phyloP scores from a whole-genome alignment of 768 basidiomycete species.

The Leccinum uliginosum region DNA sequence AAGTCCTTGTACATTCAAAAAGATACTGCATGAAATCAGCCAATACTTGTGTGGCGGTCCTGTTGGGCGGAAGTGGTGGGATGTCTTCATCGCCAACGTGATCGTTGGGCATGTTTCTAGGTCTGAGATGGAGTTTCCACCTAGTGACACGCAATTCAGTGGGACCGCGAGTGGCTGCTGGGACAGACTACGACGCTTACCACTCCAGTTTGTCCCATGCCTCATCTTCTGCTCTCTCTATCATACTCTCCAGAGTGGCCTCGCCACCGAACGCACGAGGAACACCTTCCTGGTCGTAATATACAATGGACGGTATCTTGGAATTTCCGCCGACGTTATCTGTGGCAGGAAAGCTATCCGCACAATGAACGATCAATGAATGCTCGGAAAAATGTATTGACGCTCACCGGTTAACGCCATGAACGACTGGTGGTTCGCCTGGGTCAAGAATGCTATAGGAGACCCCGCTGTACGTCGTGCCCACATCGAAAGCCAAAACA shows the following conservation, averaged over 20 bases:
- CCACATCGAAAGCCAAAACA: slow-evolving; percentile 49
- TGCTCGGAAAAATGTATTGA: not conserved
- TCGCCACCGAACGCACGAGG: slow-evolving; percentile 44
- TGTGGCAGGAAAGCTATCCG: slow-evolving; percentile 43
- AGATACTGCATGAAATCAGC: slow-evolving; percentile 49
- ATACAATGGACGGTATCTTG: slow-evolving; percentile 48
- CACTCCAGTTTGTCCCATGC: slow-evolving; percentile 29
- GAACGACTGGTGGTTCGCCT: slow-evolving; percentile 23
- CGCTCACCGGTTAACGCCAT: slow-evolving; percentile 23
- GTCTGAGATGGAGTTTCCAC: slow-evolving; percentile 36
- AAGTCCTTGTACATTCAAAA: slow-evolving; percentile 37
- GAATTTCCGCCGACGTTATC: slow-evolving; percentile 43
- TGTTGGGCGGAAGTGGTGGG: slow-evolving; percentile 40
- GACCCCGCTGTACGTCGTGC: slow-evolving; percentile 49
- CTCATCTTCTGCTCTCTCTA: slow-evolving; percentile 39
- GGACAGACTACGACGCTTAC: slow-evolving; percentile 9
- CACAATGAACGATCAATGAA: not conserved
- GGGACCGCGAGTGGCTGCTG: not conserved
- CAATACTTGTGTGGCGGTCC: slow-evolving; percentile 40
- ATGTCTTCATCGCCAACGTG: slow-evolving; percentile 32
- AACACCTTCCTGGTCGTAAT: slow-evolving; percentile 39
- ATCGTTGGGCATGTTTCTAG: slow-evolving; percentile 18
- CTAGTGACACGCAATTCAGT: slow-evolving; percentile 15
- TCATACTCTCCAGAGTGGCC: slow-evolving; percentile 35
- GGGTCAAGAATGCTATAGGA: slow-evolving; percentile 37